Percentiles rank a stretch among this genome's conserved stretches.
These are phyloP conservation scores for Phytophthora meadii DNA, from an alignment of 352 stramenopile genomes.

Conservation along the genomic window DNA sequence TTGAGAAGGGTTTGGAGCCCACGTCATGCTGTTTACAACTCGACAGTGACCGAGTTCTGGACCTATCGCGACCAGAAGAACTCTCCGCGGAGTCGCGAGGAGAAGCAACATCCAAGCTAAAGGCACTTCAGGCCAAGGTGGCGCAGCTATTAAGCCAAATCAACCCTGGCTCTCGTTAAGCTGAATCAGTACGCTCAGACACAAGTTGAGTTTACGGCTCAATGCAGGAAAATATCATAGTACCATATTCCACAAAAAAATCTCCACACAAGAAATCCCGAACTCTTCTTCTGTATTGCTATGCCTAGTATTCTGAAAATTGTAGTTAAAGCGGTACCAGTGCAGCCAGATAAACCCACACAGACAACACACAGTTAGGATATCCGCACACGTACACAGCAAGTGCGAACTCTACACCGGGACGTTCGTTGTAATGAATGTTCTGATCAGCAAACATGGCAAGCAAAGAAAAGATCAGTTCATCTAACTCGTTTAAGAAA, in stretches of 20 bases:
- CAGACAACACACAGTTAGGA: conserved; percentile 87
- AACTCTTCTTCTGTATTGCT: too few relatives aligned
- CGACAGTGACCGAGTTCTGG: conserved; percentile 63
- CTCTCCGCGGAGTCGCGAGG: conserved; percentile 64
- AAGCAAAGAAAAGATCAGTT: conserved; percentile 16
- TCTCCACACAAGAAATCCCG: too few relatives aligned
- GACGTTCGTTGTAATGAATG: conserved; percentile 89
- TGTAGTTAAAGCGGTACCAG: conserved; percentile 43
- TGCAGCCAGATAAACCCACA: conserved; percentile 94
- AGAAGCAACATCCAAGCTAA: conserved; percentile 64
- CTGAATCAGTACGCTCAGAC: conserved; percentile 76
- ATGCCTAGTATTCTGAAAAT: too few relatives aligned
- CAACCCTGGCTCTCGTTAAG: conserved; percentile 41
- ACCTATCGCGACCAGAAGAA: conserved; percentile 71
- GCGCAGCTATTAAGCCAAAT: conserved; percentile 68
- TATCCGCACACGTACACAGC: conserved; percentile 88
- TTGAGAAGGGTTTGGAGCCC: conserved; percentile 52
- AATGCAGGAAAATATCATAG: too few relatives aligned
- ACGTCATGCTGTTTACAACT: conserved; percentile 66
- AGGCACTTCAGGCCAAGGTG: conserved; percentile 77
- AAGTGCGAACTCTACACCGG: conserved; percentile 91
- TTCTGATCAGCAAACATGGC: conserved; percentile 46
- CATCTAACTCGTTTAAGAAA: conserved; percentile 18
- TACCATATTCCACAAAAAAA: too few relatives aligned
- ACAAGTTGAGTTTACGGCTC: conserved; percentile 27